Evolutionary conservation across 805 yeast species (phyloP), one percentile per base, ranked within the genome.

Genomic region (Starmerella potacharoeniae): DNA sequence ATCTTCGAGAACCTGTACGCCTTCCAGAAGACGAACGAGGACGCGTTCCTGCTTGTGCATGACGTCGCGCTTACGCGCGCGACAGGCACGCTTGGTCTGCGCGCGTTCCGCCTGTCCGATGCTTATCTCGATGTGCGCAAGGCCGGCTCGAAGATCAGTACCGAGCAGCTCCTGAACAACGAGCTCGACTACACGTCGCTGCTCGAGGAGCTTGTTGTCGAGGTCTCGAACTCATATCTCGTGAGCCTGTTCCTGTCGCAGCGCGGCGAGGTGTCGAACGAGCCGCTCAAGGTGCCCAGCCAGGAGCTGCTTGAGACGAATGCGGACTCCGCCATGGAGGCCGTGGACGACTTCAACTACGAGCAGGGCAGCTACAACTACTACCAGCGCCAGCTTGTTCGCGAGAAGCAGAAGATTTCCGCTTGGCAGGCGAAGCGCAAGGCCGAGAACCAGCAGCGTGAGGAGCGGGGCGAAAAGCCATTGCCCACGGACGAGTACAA

Each of bases 281-380:
- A 70, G 53, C 61, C 73, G 54, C 69, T 77, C 40, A 67, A 71
- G 42, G 70, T 76, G 22, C 68, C 74, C 28, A 70, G 72, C 58
- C 75, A 72, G 57, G 68, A 73, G 16, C 70, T 70, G 55, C 60
- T 76, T 46, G 70, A 71, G 58, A 63, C 66, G 58, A 75, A 74
- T 58, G 78, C 81, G 57, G 90, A 84, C 65, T 77, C 77, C 48
- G 74, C 85, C 60, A 76, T 80, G 66, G 82, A 80, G 58, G 79
- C 86, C 51, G 76, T 86, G 42, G 93, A 86, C 68, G 81, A 83
- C 49, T 81, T 80, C 72, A 83, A 82, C 72, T 82, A 82, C 68
- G 89, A 83, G 67, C 86, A 84, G 68, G 82, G 83, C 62, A 85
- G 82, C 71, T 82, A 83, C 75, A 83, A 84, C 74, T 85, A 83